Evolutionary conservation across 2,329 filamentous ascomycete genomes (phyloP).

Genomic region (Ambrosiella cleistominuta): DNA sequence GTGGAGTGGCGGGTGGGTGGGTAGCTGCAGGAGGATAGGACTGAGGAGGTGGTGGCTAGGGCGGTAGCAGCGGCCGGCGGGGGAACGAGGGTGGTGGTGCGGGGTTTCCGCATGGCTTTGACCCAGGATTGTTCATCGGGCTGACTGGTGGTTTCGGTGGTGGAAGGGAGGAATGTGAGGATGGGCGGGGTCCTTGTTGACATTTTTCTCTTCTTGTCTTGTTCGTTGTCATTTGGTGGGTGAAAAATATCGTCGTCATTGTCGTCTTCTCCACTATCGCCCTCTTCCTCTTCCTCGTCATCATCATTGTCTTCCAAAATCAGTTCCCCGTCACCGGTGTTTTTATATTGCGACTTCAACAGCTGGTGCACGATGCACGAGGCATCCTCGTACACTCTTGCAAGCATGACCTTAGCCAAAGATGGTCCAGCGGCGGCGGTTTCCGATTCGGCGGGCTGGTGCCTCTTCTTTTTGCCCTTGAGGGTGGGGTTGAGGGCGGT

Average conservation of each 20-base stretch:
- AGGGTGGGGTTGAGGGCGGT: conserved; percentile 18
- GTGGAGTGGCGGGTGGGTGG: background rate
- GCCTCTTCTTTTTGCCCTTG: background rate
- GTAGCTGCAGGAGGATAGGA: background rate
- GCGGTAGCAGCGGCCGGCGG: background rate
- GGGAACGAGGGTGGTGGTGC: background rate
- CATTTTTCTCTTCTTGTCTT: too few species aligned
- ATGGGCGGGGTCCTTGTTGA: background rate
- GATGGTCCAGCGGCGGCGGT: background rate
- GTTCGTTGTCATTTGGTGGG: too few species aligned
- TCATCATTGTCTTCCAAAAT: background rate
- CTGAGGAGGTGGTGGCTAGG: background rate
- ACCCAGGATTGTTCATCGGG: background rate
- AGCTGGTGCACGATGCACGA: background rate
- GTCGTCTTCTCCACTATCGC: background rate
- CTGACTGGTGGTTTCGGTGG: background rate
- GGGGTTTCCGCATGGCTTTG: too few species aligned
- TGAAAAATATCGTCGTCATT: background rate
- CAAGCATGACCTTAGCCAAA: background rate
- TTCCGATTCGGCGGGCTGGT: background rate
- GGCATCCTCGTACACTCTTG: background rate
- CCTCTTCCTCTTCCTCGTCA: background rate
- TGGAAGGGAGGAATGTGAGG: background rate
- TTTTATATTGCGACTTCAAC: background rate
- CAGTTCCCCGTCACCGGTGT: background rate